Conservation (phyloP, 495 filamentous ascomycete species). For the Penicillium chermesinum region DNA sequence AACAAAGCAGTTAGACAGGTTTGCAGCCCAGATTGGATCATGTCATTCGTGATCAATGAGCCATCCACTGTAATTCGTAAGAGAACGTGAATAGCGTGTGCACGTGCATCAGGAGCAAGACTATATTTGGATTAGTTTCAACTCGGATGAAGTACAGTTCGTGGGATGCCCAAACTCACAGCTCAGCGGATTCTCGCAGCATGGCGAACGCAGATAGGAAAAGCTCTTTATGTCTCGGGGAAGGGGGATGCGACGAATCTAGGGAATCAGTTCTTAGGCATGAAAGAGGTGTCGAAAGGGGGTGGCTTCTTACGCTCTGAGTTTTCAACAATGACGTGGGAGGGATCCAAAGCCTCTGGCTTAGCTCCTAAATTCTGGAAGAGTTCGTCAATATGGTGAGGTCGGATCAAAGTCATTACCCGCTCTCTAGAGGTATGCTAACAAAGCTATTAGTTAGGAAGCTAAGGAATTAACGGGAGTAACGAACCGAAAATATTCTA, state of each 20-base stretch:
- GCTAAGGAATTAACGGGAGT: background rate
- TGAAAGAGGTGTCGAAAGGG: background rate
- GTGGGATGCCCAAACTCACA: constrained; percentile 15
- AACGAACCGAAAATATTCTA: constrained; percentile 43
- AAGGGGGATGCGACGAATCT: background rate
- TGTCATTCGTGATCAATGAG: constrained; percentile 39
- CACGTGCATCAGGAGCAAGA: constrained; percentile 29
- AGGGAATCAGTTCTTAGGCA: background rate
- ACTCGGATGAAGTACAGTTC: background rate
- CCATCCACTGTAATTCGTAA: constrained; percentile 59
- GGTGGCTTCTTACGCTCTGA: constrained; percentile 16
- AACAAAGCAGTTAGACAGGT: constrained; percentile 39
- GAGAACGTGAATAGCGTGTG: constrained; percentile 37
- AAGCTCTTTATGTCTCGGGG: constrained; percentile 5
- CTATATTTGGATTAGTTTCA: constrained; percentile 22
- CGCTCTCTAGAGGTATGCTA: constrained; percentile 19
- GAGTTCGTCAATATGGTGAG: constrained; percentile 28
- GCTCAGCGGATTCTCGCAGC: constrained; percentile 25
- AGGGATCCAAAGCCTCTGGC: constrained; percentile 24
- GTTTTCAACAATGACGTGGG: constrained; percentile 23
- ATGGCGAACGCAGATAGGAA: constrained; percentile 26
- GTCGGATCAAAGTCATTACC: constrained; percentile 25
- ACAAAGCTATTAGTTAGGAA: constrained; percentile 1
- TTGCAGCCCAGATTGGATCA: constrained; percentile 41
- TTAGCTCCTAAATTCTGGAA: constrained; percentile 32